A percentile compares a stretch with the other conserved stretches of the same genome.
Conservation (phyloP, 352 stramenopile species). For the Globisporangium alternatum region DNA sequence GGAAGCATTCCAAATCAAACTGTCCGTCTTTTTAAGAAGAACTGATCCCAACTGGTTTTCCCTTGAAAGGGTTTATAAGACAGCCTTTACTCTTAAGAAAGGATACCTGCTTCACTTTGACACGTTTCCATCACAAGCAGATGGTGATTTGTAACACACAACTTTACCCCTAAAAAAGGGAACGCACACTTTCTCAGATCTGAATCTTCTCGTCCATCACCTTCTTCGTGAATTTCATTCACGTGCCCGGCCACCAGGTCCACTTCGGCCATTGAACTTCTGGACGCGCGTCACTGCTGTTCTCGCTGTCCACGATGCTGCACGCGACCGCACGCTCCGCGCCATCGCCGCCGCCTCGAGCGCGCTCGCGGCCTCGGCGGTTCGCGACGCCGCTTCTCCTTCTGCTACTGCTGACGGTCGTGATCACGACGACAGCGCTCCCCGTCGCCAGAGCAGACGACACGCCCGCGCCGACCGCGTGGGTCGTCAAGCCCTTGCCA, state of each 20-base stretch:
- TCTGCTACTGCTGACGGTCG: background rate
- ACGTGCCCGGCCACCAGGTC: background rate
- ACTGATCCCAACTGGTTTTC: no score
- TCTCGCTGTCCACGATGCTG: background rate
- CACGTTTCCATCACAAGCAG: no score
- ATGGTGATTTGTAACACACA: no score
- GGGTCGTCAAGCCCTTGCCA: background rate
- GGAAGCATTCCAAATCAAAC: no score
- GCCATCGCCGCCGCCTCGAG: background rate
- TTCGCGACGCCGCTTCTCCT: background rate
- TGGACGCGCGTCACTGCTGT: background rate
- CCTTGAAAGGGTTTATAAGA: no score
- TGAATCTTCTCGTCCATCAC: background rate
- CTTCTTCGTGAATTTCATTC: no score
- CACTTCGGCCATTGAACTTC: constrained; percentile 2
- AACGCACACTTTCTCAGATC: no score
- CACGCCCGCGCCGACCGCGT: constrained; percentile 2
- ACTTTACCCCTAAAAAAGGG: no score
- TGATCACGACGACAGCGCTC: background rate
- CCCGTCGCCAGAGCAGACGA: background rate
- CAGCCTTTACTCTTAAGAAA: no score
- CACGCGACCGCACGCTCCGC: background rate
- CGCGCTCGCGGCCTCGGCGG: background rate
- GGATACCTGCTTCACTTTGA: no score
- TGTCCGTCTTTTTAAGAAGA: no score